phyloP scores from a whole-genome alignment of 495 filamentous ascomycete genomes.

The Neohortaea acidophila region DNA sequence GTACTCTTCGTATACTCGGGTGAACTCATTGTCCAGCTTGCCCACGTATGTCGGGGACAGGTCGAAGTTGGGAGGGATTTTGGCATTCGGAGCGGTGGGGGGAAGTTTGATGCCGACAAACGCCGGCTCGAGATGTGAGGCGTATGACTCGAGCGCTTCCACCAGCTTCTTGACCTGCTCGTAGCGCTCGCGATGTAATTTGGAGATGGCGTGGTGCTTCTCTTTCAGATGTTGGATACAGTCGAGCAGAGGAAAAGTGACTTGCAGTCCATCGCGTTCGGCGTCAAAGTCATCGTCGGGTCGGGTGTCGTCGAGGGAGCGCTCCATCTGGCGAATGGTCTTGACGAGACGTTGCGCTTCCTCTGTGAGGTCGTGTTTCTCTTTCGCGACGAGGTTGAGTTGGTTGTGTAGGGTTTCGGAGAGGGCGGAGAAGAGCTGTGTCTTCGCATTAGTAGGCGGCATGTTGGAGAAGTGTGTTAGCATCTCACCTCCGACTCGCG shows the following conservation, averaged over 20 bases:
- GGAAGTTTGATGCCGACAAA: conserved; percentile 72
- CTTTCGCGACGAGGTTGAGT: conserved; percentile 60
- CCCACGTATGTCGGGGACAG: conserved; percentile 79
- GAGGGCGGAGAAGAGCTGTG: conserved; percentile 71
- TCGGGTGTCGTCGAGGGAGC: conserved; percentile 64
- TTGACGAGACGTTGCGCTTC: conserved; percentile 77
- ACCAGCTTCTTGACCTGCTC: conserved; percentile 92
- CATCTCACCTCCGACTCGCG: conserved; percentile 66
- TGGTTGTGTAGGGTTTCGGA: conserved; percentile 80
- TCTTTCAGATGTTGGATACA: conserved; percentile 71
- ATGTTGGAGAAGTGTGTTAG: not conserved
- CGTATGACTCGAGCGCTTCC: conserved; percentile 84
- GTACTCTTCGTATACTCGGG: conserved; percentile 89
- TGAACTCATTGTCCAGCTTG: conserved; percentile 76
- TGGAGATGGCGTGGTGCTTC: conserved; percentile 63
- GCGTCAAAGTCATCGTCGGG: conserved; percentile 43
- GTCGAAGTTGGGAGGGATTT: conserved; percentile 68
- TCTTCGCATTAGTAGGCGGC: conserved; percentile 1
- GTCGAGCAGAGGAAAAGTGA: conserved; percentile 64
- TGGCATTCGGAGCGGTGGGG: conserved; percentile 57
- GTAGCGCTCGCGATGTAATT: conserved; percentile 73
- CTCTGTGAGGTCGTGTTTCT: conserved; percentile 75
- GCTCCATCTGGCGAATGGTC: conserved; percentile 81
- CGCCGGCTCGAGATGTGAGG: conserved; percentile 75
- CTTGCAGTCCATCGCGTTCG: conserved; percentile 48